phyloP scores from a whole-genome alignment of 208 protist genomes.

The Trypanosomatidae sp. region DNA sequence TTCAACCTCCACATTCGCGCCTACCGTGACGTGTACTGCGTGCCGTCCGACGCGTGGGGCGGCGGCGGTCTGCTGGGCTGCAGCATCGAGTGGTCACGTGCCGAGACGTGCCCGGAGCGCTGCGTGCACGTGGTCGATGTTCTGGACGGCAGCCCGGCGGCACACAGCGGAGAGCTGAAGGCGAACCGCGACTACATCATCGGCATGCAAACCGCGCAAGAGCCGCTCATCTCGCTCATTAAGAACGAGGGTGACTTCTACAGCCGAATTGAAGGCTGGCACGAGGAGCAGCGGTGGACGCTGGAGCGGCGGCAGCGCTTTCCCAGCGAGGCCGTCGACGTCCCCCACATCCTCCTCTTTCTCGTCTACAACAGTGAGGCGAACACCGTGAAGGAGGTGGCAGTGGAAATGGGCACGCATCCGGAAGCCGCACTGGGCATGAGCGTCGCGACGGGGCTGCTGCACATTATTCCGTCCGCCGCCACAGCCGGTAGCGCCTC shows the following conservation, averaged over 20 bases:
- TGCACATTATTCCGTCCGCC: conserved; percentile 59
- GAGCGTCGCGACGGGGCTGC: conserved; percentile 62
- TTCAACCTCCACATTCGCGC: conserved; percentile 61
- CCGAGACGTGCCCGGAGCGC: conserved; percentile 28
- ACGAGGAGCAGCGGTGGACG: conserved; percentile 39
- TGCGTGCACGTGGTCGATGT: conserved; percentile 77
- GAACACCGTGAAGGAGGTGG: conserved; percentile 73
- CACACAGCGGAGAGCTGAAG: conserved; percentile 36
- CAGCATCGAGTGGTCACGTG: conserved; percentile 74
- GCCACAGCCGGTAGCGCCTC: not conserved
- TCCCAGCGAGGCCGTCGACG: conserved; percentile 9
- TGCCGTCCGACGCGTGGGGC: conserved; percentile 33
- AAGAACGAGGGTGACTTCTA: conserved; percentile 66
- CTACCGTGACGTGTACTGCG: conserved; percentile 62
- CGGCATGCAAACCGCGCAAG: conserved; percentile 74
- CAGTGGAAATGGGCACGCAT: conserved; percentile 55
- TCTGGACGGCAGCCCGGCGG: conserved; percentile 53
- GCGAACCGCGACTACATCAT: conserved; percentile 80
- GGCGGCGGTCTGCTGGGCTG: conserved; percentile 78
- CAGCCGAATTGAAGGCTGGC: conserved; percentile 60
- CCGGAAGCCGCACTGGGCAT: conserved; percentile 62
- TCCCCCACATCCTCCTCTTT: conserved; percentile 55
- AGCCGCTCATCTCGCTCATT: conserved; percentile 65
- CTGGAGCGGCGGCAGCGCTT: conserved; percentile 30
- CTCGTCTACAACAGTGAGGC: conserved; percentile 73